Base-by-base conservation (phyloP, 257 asterid species). In the Przewalskia tangutica region DNA sequence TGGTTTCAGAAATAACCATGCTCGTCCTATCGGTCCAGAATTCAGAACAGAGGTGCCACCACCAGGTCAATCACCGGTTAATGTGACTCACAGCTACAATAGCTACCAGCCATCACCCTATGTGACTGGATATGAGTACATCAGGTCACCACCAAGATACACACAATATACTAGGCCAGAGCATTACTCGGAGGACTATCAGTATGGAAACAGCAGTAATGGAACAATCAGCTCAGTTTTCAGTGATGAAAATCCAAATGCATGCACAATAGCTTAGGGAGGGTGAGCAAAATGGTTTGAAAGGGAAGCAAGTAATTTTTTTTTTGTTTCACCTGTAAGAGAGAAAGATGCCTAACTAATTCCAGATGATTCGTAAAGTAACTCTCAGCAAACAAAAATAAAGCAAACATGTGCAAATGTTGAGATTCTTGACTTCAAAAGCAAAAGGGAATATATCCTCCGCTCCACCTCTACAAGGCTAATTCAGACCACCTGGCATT, bases 181-280 rank as follows among this genome's bases (percentile, higher is more conserved):
- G 23, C 86, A 85, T 77, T 88, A 87, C 82, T 83, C 62, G 14
- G 94, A 86, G 78, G 93, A 86, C 40, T 89, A 89, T 79, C 84
- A 86, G 88, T 81, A 63, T 56, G 94, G 92, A 63, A 89, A 82
- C 88, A 81, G 81, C 34, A 85, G 90, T 75, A 88, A 85, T 77
- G 94, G 89, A 53, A 88, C 86, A 84, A 88, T 92, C 68, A 84
- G 92, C 20, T 89, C 98, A 9, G 87, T 92, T 81, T 95, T 95
- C 85, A 93, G 98, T 23, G 98, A 95, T 84, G 98, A 95, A 87
- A 93, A 93, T 89, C 98, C 98, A 83, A 93, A 93, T 87, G 90
- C 97, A 75, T 95, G 98, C 86, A 85, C 81, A 84, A 95, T 95
- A 82, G 88, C 88, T 58, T 95, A 83, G 86, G 75, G 10, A 84